Conservation (phyloP, 2,329 filamentous ascomycete genomes). For the Emydomyces testavorans region DNA sequence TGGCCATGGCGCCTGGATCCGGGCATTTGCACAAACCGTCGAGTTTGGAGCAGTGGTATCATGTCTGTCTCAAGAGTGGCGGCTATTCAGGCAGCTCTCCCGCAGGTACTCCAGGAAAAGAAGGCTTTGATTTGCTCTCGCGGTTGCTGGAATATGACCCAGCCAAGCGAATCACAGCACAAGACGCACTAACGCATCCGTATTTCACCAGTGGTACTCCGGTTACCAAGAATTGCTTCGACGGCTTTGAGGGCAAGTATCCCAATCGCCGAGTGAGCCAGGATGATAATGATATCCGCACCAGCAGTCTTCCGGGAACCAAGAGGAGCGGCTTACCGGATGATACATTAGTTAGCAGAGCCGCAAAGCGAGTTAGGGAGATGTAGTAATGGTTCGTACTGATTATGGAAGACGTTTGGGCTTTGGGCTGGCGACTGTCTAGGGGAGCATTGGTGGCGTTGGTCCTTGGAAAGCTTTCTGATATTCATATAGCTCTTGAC, state of each 20-base stretch:
- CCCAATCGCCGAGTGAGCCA: conserved; percentile 81
- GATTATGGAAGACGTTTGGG: no score
- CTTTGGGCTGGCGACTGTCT: not conserved
- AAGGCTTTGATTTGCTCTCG: conserved; percentile 72
- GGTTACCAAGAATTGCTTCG: conserved; percentile 75
- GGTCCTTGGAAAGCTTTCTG: no score
- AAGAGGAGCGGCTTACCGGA: conserved; percentile 80
- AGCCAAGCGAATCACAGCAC: conserved; percentile 72
- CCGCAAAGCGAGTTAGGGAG: conserved; percentile 46
- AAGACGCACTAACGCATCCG: conserved; percentile 75
- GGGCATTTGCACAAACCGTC: conserved; percentile 43
- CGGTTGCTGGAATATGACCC: conserved; percentile 88
- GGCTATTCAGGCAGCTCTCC: conserved; percentile 38
- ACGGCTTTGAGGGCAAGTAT: conserved; percentile 78
- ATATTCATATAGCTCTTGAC: no score
- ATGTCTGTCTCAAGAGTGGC: conserved; percentile 53
- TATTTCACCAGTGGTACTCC: conserved; percentile 66
- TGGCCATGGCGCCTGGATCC: conserved; percentile 35
- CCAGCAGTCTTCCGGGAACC: conserved; percentile 75
- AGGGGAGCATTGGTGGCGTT: not conserved
- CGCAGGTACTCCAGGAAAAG: conserved; percentile 51
- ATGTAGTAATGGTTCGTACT: conserved; percentile 16
- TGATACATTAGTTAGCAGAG: conserved; percentile 53
- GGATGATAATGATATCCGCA: conserved; percentile 93
- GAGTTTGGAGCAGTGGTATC: conserved; percentile 69